These are phyloP conservation scores for Coemansia sp. DNA, from an alignment of 192 early-diverging fungal species.

Conservation along the genomic window DNA sequence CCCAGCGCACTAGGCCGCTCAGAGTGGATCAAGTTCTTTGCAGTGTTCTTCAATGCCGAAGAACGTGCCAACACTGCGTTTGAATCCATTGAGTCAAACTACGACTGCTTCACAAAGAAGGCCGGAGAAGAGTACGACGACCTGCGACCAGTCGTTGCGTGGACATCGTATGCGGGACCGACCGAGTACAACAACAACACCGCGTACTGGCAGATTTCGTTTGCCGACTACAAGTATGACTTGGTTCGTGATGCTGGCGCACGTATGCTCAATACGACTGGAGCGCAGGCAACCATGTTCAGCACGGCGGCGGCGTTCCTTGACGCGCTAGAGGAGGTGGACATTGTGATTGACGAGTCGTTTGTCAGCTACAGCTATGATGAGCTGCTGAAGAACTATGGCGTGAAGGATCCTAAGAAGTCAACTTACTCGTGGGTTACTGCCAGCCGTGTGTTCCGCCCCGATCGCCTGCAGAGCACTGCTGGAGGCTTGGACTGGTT, in stretches of 20 bases:
- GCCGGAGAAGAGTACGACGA: slow-evolving; percentile 44
- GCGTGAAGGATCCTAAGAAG: slow-evolving; percentile 39
- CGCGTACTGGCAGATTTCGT: slow-evolving; percentile 60
- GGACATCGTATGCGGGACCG: slow-evolving; percentile 61
- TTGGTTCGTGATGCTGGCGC: slow-evolving; percentile 69
- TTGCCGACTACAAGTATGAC: slow-evolving; percentile 59
- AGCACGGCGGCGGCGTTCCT: slow-evolving; percentile 51
- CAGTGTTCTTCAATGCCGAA: slow-evolving; percentile 55
- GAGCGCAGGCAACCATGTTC: slow-evolving; percentile 39
- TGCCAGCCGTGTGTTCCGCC: slow-evolving; percentile 63
- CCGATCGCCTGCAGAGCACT: slow-evolving; percentile 64
- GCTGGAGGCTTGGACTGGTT: slow-evolving; percentile 72
- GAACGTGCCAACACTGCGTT: slow-evolving; percentile 51
- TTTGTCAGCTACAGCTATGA: slow-evolving; percentile 48
- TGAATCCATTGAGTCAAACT: slow-evolving; percentile 43
- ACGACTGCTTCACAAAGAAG: slow-evolving; percentile 48
- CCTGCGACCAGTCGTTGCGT: slow-evolving; percentile 59
- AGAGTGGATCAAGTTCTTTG: slow-evolving; percentile 59
- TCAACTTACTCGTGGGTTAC: slow-evolving; percentile 62
- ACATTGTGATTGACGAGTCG: slow-evolving; percentile 72
- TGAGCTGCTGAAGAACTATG: slow-evolving; percentile 60
- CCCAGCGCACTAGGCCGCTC: slow-evolving; percentile 42
- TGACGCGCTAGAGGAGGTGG: slow-evolving; percentile 57
- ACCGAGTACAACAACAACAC: slow-evolving; percentile 68
- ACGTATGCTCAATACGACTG: slow-evolving; percentile 55